Evolutionary conservation across 1,284 basidiomycete species (phyloP).

Genomic region (Melanopsichium pennsylvanicum): DNA sequence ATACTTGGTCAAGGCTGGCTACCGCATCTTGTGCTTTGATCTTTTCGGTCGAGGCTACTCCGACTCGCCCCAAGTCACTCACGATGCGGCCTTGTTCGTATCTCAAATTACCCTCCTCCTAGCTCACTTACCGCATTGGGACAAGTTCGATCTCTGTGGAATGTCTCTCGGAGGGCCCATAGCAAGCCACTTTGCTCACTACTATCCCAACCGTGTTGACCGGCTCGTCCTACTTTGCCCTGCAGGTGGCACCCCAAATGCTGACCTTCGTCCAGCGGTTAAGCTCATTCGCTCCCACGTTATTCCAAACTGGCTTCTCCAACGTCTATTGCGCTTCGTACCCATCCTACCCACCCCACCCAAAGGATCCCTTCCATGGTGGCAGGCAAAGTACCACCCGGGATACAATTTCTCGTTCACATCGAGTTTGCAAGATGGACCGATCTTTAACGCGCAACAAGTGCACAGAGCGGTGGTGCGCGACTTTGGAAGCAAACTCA

Average conservation of each 20-base stretch:
- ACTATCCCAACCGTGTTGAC: slow-evolving; percentile 37
- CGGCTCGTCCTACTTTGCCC: slow-evolving; percentile 41
- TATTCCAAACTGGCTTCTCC: slow-evolving; percentile 24
- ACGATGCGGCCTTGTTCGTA: slow-evolving; percentile 41
- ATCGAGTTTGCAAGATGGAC: slow-evolving; percentile 38
- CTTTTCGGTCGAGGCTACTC: slow-evolving; percentile 48
- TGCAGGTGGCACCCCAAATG: slow-evolving; percentile 37
- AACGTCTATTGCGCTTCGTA: slow-evolving; percentile 20
- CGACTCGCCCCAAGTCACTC: slow-evolving; percentile 36
- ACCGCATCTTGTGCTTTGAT: slow-evolving; percentile 43
- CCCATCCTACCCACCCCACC: slow-evolving; percentile 37
- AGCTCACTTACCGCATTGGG: slow-evolving; percentile 38
- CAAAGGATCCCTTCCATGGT: slow-evolving; percentile 32
- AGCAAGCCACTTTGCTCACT: slow-evolving; percentile 40
- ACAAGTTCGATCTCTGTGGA: slow-evolving; percentile 42
- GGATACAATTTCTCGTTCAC: slow-evolving; percentile 42
- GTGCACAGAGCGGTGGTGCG: slow-evolving; percentile 24
- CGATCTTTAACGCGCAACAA: slow-evolving; percentile 31
- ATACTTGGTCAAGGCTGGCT: slow-evolving; percentile 38
- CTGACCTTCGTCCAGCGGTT: slow-evolving; percentile 18
- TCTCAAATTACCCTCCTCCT: slow-evolving; percentile 43
- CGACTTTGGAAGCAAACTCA: slow-evolving; percentile 20
- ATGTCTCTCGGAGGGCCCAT: slow-evolving; percentile 47
- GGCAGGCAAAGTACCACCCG: slow-evolving; percentile 41
- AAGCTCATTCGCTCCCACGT: slow-evolving; percentile 41